Conservation (phyloP, 192 early-diverging fungal genomes). For the Phlyctochytrium arcticum region DNA sequence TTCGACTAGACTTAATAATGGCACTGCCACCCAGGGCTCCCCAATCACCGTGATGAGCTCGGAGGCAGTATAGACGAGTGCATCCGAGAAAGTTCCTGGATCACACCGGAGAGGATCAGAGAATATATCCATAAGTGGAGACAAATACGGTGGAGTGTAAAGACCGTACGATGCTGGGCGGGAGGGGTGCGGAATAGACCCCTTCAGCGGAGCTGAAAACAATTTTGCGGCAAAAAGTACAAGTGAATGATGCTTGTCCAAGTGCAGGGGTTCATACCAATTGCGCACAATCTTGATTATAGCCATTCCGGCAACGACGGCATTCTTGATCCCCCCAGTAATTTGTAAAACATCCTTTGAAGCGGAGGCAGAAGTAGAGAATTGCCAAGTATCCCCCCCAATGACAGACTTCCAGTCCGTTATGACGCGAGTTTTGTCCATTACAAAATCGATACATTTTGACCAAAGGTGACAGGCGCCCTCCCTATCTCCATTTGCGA, state of each 20-base stretch:
- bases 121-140: slow-evolving; percentile 9
- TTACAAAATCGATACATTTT: slow-evolving; percentile 16
- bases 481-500: slow-evolving; percentile 1
- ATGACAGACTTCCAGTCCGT: slow-evolving; percentile 2
- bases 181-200: slow-evolving; percentile 11
- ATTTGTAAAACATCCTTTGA: not conserved
- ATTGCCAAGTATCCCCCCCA: not conserved
- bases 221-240: slow-evolving; percentile 12
- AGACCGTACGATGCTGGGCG: not conserved
- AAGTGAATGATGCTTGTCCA: slow-evolving; percentile 19
- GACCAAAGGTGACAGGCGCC: slow-evolving; percentile 27
- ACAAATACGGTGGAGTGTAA: slow-evolving; percentile 10
- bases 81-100: not conserved
- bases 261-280: slow-evolving; percentile 5
- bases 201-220: slow-evolving; percentile 1
- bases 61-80: not conserved
- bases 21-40: slow-evolving; percentile 2
- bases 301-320: slow-evolving; percentile 6
- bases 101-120: not conserved
- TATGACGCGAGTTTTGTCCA: not conserved
- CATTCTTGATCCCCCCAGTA: slow-evolving; percentile 16
- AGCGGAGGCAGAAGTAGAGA: not conserved
- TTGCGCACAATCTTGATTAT: slow-evolving; percentile 12
- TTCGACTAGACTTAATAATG: slow-evolving; percentile 6
- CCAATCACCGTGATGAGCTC: slow-evolving; percentile 10